Conservation (phyloP, 768 basidiomycete species). For the Mycena haematopus region DNA sequence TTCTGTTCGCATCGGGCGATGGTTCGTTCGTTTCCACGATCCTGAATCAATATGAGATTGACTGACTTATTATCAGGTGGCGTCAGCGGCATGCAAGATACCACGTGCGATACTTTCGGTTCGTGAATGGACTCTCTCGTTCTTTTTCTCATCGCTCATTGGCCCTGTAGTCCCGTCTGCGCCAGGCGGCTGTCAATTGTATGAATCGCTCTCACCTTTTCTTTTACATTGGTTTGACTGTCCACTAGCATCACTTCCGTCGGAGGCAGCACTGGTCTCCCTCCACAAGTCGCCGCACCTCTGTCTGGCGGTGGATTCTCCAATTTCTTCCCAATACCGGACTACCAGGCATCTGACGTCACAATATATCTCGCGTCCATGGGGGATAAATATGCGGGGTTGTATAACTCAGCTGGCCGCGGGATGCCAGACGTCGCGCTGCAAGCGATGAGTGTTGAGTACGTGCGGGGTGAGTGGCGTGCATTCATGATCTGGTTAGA, state of each 20-base stretch:
- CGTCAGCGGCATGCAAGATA: too few relatives aligned
- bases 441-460: constrained; percentile 35
- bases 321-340: constrained; percentile 31
- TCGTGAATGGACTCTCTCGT: too few relatives aligned
- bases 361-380: constrained; percentile 19
- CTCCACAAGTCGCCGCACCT: constrained; percentile 45
- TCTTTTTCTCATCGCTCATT: too few relatives aligned
- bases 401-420: constrained; percentile 28
- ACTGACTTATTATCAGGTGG: too few relatives aligned
- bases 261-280: constrained; percentile 50
- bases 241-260: constrained; percentile 46
- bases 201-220: constrained; percentile 46
- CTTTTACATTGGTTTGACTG: constrained; percentile 32
- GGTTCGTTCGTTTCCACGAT: too few relatives aligned
- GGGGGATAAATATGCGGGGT: constrained; percentile 37
- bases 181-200: constrained; percentile 44
- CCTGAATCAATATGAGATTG: too few relatives aligned
- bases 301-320: constrained; percentile 36
- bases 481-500: neutral
- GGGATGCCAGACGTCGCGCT: constrained; percentile 29
- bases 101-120: too few relatives aligned
- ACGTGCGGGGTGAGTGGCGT: constrained; percentile 27
- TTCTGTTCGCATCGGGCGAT: too few relatives aligned
- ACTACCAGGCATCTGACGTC: constrained; percentile 28
- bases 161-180: constrained; percentile 33